These are phyloP conservation scores for Davidsoniella australis DNA, from an alignment of 2,329 filamentous ascomycete species.

Conservation along the genomic window DNA sequence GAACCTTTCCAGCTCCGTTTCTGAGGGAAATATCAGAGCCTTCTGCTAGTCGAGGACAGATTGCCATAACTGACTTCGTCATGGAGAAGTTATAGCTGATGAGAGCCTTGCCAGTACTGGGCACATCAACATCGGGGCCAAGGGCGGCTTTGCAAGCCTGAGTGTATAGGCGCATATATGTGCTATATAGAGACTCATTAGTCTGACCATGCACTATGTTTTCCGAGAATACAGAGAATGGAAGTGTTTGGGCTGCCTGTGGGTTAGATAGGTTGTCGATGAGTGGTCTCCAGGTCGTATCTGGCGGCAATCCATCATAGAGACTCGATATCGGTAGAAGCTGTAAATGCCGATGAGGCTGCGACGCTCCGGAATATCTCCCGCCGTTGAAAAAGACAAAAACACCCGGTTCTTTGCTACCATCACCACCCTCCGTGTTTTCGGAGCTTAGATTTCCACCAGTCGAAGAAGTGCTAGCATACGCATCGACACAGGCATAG, in stretches of 20 bases:
- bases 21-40: conserved; percentile 22
- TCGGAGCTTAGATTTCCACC: conserved; percentile 13
- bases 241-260: conserved; percentile 17
- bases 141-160: conserved; percentile 25
- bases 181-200: conserved; percentile 21
- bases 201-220: conserved; percentile 21
- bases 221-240: conserved; percentile 29
- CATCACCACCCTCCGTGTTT: conserved; percentile 2
- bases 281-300: conserved; percentile 30
- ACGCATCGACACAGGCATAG: conserved; percentile 43
- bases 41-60: conserved; percentile 38
- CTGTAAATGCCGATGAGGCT: conserved; percentile 56
- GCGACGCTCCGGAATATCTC: conserved; percentile 49
- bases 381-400: conserved; percentile 59
- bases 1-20: conserved; percentile 24
- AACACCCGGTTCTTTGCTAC: conserved; percentile 21
- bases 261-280: conserved; percentile 22
- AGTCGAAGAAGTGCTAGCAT: conserved; percentile 20
- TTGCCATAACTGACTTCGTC: conserved; percentile 33
- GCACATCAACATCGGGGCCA: conserved; percentile 14
- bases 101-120: conserved; percentile 24
- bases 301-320: conserved; percentile 30
- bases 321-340: conserved; percentile 50
- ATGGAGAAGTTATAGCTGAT: conserved; percentile 50
- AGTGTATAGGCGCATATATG: conserved; percentile 32